Evolutionary conservation across 768 basidiomycete species (phyloP), one percentile per base, ranked within the genome.

Genomic region (Tephrocybe sp.): DNA sequence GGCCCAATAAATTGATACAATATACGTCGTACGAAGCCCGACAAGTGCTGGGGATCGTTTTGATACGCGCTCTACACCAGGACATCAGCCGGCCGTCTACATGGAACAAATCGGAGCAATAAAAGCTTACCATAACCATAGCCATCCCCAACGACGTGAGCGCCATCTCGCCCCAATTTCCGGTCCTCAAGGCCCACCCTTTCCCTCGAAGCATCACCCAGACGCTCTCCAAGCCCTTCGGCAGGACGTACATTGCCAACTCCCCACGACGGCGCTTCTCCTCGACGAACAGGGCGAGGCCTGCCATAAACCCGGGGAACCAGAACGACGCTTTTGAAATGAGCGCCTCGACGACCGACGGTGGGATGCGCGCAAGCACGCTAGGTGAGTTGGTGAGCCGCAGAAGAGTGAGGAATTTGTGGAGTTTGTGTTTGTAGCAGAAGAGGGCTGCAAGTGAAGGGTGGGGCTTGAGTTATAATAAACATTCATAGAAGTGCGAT

Each of bases 1-100:
- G 92, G 89, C 2, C 93, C 93, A 62, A 95, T 83, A 54, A 94
- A 90, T 62, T 95, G 92, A 65, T 93, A 95, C 61, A 94, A 56
- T 56, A 94, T 81, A 51, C 86, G 75, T 55, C 91, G 74, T 4
- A 94, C 90, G 14, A 94, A 73, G 1, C 90, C 86, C 0, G 87
- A 90, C 15, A 95, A 74, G 63, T 91, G 85, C 39, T 92, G 83
- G 0, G 91, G 91, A 57, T 92, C 86, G 63, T 77, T 79, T 58
- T 93, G 90, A 59, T 93, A 94, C n/a, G 83, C 86, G 59, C 79
- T 84, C 88, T 90, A 58, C 12, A 36, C 11, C 11, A 40, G 25
- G 17, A 43, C 9, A 37, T 53, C 10, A 37, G n/a, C 36, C n/a
- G n/a, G n/a, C n/a, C n/a, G n/a, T n/a, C n/a, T n/a, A n/a, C n/a